Base-by-base conservation (phyloP, 345 rosid species). In the Brassica nigra region DNA sequence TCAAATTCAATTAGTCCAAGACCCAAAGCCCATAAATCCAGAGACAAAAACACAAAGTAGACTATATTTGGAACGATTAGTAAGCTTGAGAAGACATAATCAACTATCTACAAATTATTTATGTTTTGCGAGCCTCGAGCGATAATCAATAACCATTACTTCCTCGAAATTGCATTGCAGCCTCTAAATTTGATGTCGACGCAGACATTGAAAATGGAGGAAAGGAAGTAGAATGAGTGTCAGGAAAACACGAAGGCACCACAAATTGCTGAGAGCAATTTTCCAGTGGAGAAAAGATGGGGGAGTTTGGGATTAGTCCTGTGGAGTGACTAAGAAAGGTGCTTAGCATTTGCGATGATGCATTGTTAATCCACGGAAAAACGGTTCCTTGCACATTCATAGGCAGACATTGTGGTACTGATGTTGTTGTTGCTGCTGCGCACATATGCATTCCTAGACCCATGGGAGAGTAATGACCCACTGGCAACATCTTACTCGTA, bases 171-270 rank as follows among this genome's bases (percentile, higher is more conserved):
- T 74, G 78, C 65, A 18, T 74, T 49, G 70, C 18, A 62, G 61
- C 66, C 15, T 68, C 78, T 11, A 68, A 49, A 71, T 68, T 8
- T 33, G 82, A 47, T 16, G 78, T 20, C 3, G 70, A 49, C 0
- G 27, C 34, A 49, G 78, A 74, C 5, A 67, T 73, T 20, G 74
- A 30, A 49, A 72, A 59, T 12, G 44, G 74, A 58, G 67, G 18
- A 39, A 66, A 65, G 44, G 69, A 59, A 67, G 61, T 79, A 79
- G 78, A 15, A 12, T 73, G 82, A 73, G 68, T 27, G 31, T 62
- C 78, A 61, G 82, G 73, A 73, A 58, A 49, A 73, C 62, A 78
- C 3, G 68, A 66, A 31, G 78, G 82, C 78, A 67, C 68, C 1
- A 39, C 49, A 27, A 39, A 42, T 27, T 6, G 70, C 20, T 68